Base-by-base conservation (phyloP, 2,329 filamentous ascomycete genomes). In the Orbilia oligospora region DNA sequence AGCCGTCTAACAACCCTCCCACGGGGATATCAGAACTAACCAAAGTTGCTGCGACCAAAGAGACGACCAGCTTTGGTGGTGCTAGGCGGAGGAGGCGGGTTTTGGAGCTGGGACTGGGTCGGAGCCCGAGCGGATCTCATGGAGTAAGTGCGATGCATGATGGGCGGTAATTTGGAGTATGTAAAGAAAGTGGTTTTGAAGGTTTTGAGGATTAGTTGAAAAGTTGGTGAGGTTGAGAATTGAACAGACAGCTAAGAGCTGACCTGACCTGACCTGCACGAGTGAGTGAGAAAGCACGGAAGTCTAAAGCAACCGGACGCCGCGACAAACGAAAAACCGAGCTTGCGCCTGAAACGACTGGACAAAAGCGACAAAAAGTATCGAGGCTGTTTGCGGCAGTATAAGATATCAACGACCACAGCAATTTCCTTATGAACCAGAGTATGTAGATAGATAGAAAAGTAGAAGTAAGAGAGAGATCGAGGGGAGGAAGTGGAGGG, bases 141-240 rank as follows among this genome's bases (percentile, higher is more conserved):
- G 83, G 94, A 97, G 86, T 98, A 99, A 81, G 96, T 97, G 85
- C 95, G 94, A 90, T 99, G 96, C 95, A 99, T 99, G 80, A 80
- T 83, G 38, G 51, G 68, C 66, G 55, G 51, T 58, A 20, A 61
- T 24, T 58, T 18, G 20, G 8, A 12, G n/a, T 18, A 55, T n/a
- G 3, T 10, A 55, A 33, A 38, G 22, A 49, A 38, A 16, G 64
- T 41, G 53, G 27, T 22, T 56, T 41, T 24, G 22, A 46, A 30
- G 49, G 3, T 30, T 30, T 30, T 6, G 27, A 30, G 6, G 27
- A 3, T 30, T 30, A 6, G 27, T 30, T n/a, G 27, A 30, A 6
- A 30, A 30, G 27, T 30, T 30, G 27, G 14, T 41, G 53, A 58
- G 5, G 53, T 46, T 46, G 44, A 12, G 10, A 46, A 20, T 51